These are phyloP conservation scores for Dactylellina leptospora DNA, from an alignment of 2,329 filamentous ascomycete species.

Conservation along the genomic window DNA sequence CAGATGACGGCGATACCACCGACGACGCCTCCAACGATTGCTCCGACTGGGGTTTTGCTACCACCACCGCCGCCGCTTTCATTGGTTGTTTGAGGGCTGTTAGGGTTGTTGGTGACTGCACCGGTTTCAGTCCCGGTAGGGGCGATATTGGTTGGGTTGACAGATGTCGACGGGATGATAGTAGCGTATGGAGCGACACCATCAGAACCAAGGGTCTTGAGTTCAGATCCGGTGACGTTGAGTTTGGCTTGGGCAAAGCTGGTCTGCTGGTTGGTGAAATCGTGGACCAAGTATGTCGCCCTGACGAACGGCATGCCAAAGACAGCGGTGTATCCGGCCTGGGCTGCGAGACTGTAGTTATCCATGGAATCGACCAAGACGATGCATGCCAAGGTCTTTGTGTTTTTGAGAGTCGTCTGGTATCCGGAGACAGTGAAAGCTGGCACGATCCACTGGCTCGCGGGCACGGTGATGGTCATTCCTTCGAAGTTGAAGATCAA, in stretches of 20 bases:
- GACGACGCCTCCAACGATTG: conserved; percentile 50
- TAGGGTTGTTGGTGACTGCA: conserved; percentile 1
- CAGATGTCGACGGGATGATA: conserved; percentile 9
- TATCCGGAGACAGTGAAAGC: conserved; percentile 30
- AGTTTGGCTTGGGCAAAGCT: conserved; percentile 51
- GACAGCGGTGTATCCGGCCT: conserved; percentile 25
- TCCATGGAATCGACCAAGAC: conserved; percentile 48
- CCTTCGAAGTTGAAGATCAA: conserved; percentile 49
- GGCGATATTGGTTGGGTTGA: conserved; percentile 15
- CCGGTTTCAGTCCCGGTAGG: conserved; percentile 7
- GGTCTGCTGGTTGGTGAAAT: conserved; percentile 51
- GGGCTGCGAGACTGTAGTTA: conserved; percentile 36
- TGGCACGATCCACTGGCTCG: conserved; percentile 46
- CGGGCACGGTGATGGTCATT: conserved; percentile 27
- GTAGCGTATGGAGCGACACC: conserved; percentile 44
- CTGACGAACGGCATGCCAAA: conserved; percentile 50
- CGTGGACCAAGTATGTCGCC: conserved; percentile 46
- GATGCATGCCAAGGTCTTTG: conserved; percentile 27
- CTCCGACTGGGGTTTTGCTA: conserved; percentile 27
- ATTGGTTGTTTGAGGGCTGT: neutral
- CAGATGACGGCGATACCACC: conserved; percentile 47
- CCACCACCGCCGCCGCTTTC: conserved; percentile 4
- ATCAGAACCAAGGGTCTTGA: conserved; percentile 35
- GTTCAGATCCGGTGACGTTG: conserved; percentile 41
- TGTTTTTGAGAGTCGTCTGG: conserved; percentile 26